Evolutionary conservation across 2,329 filamentous ascomycete species (phyloP), one percentile per base, ranked within the genome.

Genomic region (Curvularia verruculosa): DNA sequence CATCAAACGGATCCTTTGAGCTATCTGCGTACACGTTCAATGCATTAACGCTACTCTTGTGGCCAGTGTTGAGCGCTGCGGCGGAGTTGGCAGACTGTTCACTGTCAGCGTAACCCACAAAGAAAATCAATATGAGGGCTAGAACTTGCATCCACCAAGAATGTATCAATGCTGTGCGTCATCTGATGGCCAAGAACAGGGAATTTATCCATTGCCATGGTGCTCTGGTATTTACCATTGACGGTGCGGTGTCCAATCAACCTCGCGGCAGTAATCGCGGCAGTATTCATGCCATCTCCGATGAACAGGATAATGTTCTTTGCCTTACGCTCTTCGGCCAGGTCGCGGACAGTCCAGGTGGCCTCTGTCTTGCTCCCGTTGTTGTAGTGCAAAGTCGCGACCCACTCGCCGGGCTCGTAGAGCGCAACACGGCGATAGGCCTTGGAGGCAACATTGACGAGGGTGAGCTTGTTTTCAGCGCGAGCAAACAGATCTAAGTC

Each of bases 221-320:
- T 84, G 55, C 84, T 86, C 80, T 91, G 87, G 76, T 94, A 96
- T 75, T 89, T 90, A 66, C 91, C 91, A 71, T 96, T 95, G 81
- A 94, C 84, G 65, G 84, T 88, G 81, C 91, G 89, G 81, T 96
- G 91, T 18, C 84, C 91, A 53, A 96, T 87, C 54, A 95, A 82
- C 64, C 91, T 89, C 52, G 91, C 91, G 40, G 91, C 91, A 36
- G 87, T 89, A 70, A 90, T 89, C 87, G 90, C 90, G 77, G 90
- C 90, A 43, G 89, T 91, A 3, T 83, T 85, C 83, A 85, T 84
- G 28, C 83, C 85, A 54, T 86, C 84, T 73, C 91, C 91, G 63
- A 96, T 91, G 78, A 95, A 96, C 61, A 95, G 83, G 66, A 95
- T 86, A 64, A 95, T 86, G 65, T 95, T 95, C 84, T 93, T 95